Percentiles rank a stretch among this genome's conserved stretches.
Conservation (phyloP, 768 basidiomycete species). For the Amanita pseudoporphyria region DNA sequence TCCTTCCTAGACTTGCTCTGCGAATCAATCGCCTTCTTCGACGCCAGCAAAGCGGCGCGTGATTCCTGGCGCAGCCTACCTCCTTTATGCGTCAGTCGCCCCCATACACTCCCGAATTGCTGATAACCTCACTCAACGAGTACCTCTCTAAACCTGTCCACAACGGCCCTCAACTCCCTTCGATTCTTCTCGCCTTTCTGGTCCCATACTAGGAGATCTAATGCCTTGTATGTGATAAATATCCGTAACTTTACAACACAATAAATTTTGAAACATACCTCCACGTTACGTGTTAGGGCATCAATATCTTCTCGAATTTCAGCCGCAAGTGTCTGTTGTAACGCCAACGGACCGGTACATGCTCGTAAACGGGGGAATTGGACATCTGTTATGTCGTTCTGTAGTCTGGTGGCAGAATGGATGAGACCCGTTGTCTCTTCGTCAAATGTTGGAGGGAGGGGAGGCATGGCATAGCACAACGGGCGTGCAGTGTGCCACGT, state of each 20-base stretch:
- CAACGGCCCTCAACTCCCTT: constrained; percentile 36
- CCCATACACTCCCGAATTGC: background rate
- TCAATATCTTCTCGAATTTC: constrained; percentile 75
- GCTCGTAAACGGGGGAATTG: constrained; percentile 67
- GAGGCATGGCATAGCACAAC: constrained; percentile 38
- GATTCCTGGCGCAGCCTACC: constrained; percentile 51
- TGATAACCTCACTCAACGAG: constrained; percentile 39
- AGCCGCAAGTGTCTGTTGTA: constrained; percentile 65
- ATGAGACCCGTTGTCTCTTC: constrained; percentile 42
- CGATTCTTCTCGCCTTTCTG: constrained; percentile 47
- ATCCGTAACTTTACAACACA: constrained; percentile 11
- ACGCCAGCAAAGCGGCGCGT: constrained; percentile 59
- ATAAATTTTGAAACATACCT: constrained; percentile 34
- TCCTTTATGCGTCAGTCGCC: constrained; percentile 1
- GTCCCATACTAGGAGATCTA: constrained; percentile 68
- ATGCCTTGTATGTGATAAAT: constrained; percentile 29
- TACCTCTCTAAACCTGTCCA: constrained; percentile 35
- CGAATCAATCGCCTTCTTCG: constrained; percentile 65
- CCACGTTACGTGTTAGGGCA: constrained; percentile 49
- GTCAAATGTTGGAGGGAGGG: constrained; percentile 45
- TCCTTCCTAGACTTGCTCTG: constrained; percentile 50
- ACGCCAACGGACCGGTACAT: constrained; percentile 58
- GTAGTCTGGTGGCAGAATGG: constrained; percentile 40
- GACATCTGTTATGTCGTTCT: constrained; percentile 53
- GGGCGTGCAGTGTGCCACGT: background rate